These are phyloP conservation scores for Mallotus nudiflorus DNA, from an alignment of 345 rosid genomes.

Conservation along the genomic window DNA sequence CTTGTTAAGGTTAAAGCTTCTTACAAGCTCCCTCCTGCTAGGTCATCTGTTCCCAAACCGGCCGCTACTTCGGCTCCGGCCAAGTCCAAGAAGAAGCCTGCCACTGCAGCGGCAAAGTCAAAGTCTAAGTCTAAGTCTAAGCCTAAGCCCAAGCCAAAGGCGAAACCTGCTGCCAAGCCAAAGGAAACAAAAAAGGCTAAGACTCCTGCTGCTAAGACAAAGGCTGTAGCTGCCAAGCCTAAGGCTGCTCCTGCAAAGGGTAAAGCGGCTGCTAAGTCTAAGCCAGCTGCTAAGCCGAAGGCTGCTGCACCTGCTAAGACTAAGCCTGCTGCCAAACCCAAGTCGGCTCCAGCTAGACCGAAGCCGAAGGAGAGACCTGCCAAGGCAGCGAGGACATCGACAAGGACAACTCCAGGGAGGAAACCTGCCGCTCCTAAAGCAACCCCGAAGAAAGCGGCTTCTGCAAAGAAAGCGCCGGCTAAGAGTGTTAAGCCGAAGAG, in stretches of 20 bases:
- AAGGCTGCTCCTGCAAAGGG: constrained; percentile 24
- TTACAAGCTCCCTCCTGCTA: constrained; percentile 59
- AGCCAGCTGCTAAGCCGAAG: constrained; percentile 36
- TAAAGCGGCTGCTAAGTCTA: constrained; percentile 51
- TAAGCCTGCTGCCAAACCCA: constrained; percentile 21
- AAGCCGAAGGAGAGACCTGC: constrained; percentile 52
- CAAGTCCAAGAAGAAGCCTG: constrained; percentile 34
- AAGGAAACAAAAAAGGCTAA: constrained; percentile 30
- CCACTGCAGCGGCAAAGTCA: constrained; percentile 24
- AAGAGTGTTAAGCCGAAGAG: constrained; percentile 53
- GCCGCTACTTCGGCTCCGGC: constrained; percentile 22
- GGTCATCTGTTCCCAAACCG: constrained; percentile 20
- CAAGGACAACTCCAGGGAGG: constrained; percentile 24
- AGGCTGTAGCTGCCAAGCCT: constrained; percentile 25
- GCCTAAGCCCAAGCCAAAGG: constrained; percentile 30
- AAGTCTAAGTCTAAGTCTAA: constrained; percentile 46
- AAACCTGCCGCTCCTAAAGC: constrained; percentile 22
- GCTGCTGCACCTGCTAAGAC: constrained; percentile 32
- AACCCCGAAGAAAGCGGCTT: constrained; percentile 14
- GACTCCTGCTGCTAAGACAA: constrained; percentile 1
- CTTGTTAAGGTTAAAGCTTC: constrained; percentile 73
- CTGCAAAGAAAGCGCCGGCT: constrained; percentile 52
- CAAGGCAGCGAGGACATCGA: constrained; percentile 59
- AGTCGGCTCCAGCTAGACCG: constrained; percentile 29
- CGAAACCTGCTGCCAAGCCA: constrained; percentile 14